Base-by-base conservation (phyloP, 805 yeast species). In the Starmerella davenportii region DNA sequence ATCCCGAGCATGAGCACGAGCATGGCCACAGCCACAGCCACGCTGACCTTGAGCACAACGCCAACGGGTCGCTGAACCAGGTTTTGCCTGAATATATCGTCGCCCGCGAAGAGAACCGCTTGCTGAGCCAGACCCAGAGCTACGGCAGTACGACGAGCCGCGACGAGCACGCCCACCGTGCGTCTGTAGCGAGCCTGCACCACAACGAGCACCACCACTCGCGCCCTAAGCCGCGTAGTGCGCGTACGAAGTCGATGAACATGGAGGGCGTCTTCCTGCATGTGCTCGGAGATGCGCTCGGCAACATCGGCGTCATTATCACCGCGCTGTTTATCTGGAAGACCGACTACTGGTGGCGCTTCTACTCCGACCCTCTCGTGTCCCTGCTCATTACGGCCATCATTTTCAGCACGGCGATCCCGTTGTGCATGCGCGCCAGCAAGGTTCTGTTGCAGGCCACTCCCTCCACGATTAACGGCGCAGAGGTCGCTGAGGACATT, bases 221-320 rank as follows among this genome's bases (percentile, higher is more conserved):
- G 33, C 47, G 51, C 38, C 45, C 57, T 28, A 45, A 39, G 46
- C 36, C 25, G 30, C 41, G 37, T 38, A 24, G 37, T 28, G 17
- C 45, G 43, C 15, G 43, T 45, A 52, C 55, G 38, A 72, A 69
- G 53, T 79, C 94, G n/a, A 64, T 87, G 63, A 87, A 90, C 59
- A 87, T 87, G 95, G 85, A 81, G 51, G 98, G 98, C 46, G 95
- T 87, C 3, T 90, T 81, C 54, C 65, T 87, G 53, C 98, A 87
- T 54, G 98, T 90, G 11, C 45, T 90, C 49, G 96, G 96, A 34
- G 98, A 87, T 59, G 96, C 96, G 1, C 64, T 87, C 40, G 96
- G 98, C 45, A 87, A 87, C 55, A 62, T 87, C 39, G 96, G 96
- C 47, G 98, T 87, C 38, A 90, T 87, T 41, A 57, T 68, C 3